Evolutionary conservation across 805 yeast species (phyloP), one percentile per base, ranked within the genome.

Genomic region (Saturnispora sekii): DNA sequence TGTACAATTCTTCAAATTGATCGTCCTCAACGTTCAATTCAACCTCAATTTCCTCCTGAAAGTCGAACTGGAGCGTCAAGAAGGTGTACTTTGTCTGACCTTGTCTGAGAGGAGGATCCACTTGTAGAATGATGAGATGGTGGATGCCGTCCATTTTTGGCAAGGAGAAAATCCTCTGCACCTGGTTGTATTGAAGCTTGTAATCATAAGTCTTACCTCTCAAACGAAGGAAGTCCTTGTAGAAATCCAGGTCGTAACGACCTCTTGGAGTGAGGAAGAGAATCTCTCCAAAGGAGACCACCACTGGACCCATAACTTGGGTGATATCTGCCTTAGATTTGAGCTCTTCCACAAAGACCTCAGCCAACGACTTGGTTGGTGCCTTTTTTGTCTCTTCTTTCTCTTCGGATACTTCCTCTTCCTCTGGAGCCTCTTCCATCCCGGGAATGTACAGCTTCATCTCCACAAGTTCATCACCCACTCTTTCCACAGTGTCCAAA

Each of bases 171-270:
- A 93, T 79, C 57, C 96, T 75, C 64, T 88, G 95, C 50, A 93
- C 80, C 60, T 88, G 93, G 57, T 80, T 74, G 64, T 85, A 90
- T 62, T 84, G 96, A 48, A 93, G 76, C 66, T 90, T 93, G 72
- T 93, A 94, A 62, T 93, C 98, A 66, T 93, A 93, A 2, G 97
- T 93, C 65, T 90, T 93, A 62, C 99, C 99, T 57, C 98, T 79
- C 43, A 93, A 73, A 60, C 97, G 79, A 64, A 93, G 76, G 42
- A 93, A 84, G 29, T 77, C 76, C 32, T 85, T 80, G 65, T 85
- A 93, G 80, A 93, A 82, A 64, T 90, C 97, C 55, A 93, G 84
- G 63, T 93, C 97, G 63, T 89, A 93, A 64, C 98, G 90, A 52
- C 98, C 98, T 74, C 98, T 81, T 57, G 98, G 98, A 1, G 97